Conservation (phyloP, 2,329 filamentous ascomycete genomes). For the Claviceps sp. region DNA sequence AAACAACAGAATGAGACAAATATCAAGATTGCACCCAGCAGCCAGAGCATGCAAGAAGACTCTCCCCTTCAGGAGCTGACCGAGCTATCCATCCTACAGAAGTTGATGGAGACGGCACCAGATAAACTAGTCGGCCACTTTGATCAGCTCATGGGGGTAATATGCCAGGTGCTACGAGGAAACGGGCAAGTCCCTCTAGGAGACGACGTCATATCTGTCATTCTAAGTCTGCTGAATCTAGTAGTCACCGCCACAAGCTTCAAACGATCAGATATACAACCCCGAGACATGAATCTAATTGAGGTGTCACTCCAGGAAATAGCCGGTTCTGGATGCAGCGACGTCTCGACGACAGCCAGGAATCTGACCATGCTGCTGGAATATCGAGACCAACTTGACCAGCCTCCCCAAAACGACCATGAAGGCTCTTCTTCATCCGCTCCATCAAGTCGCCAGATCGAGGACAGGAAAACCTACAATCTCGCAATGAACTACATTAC, state of each 20-base stretch:
- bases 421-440: constrained; percentile 17
- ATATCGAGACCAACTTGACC: constrained; percentile 40
- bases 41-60: constrained; percentile 16
- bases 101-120: constrained; percentile 48
- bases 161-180: constrained; percentile 43
- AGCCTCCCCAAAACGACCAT: constrained; percentile 23
- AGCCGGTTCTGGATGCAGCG: constrained; percentile 21
- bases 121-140: constrained; percentile 51
- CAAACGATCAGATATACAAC: constrained; percentile 31
- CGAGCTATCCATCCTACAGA: constrained; percentile 49
- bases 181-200: constrained; percentile 27
- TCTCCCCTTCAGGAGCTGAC: constrained; percentile 36
- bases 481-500: constrained; percentile 53
- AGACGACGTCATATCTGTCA: constrained; percentile 37
- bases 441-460: constrained; percentile 34
- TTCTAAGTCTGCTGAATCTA: constrained; percentile 48
- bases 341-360: constrained; percentile 37
- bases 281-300: constrained; percentile 28
- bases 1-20: constrained; percentile 13
- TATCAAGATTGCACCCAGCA: constrained; percentile 16
- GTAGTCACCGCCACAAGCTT: constrained; percentile 46
- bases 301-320: constrained; percentile 35
- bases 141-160: constrained; percentile 49
- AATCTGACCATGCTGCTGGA: constrained; percentile 43
- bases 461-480: constrained; percentile 48